Base-by-base conservation (phyloP, 495 filamentous ascomycete species). In the Trichoderma parareesei region DNA sequence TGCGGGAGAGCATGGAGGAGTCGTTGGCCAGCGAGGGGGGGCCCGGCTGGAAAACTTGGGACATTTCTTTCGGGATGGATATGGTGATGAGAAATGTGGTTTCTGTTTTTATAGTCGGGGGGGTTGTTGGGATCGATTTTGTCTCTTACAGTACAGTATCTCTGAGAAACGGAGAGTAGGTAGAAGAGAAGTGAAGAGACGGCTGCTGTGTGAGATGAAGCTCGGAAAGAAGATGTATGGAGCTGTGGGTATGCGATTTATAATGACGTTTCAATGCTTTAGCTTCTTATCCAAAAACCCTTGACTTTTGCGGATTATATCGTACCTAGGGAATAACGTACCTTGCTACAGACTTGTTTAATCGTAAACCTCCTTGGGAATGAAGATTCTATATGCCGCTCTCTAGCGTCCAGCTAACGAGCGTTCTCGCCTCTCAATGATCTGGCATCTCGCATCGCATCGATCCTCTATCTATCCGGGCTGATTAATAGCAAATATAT, bases 1-100 rank as follows among this genome's bases (percentile, higher is more conserved):
- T 94, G 60, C 87, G 83, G 53, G 88, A 85, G 69, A 98, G 78
- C 86, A 93, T 92, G 7, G 89, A 91, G 79, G 93, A 86, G 70
- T 90, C 83, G 71, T 88, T 83, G 37, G 71, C 71, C 48, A 80
- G 81, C 78, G 42, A 82, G 77, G 63, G 73, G 76, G 38, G 81
- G 27, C 53, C 53, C 3, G 53, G 53, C 20, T 14, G 35, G 27
- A 57, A 79, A 67, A 71, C 69, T 65, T 41, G 16, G 46, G 61
- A 55, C n/a, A 20, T 14, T 64, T 5, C 5, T 16, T 46, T 46
- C 4, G 43, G 16, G 43, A 43, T 13, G 41, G 41, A 7, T 16
- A 46, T 16, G 43, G 10, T 46, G 48, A n/a, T n/a, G 8, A 53
- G 48, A 53, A 8, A 2, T n/a, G 13, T 16, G 7, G 18, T 55